Evolutionary conservation across 352 stramenopile species (phyloP).

Genomic region (Pythium vanterpoolii): DNA sequence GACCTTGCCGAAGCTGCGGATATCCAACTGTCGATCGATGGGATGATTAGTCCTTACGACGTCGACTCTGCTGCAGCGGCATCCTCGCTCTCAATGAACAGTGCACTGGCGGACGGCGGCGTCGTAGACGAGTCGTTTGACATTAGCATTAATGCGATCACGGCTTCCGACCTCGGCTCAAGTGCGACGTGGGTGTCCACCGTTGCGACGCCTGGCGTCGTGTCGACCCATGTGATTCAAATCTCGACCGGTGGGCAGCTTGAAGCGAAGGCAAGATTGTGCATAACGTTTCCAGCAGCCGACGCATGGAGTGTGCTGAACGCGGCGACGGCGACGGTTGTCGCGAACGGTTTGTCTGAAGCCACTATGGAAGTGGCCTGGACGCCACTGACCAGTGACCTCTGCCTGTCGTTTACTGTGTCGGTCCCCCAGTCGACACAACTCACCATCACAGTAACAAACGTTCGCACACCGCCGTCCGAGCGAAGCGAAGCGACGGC

Average conservation of each 20-base stretch:
- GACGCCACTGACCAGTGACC: background rate
- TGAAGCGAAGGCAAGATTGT: constrained; percentile 36
- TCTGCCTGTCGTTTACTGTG: constrained; percentile 30
- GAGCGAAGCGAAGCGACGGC: constrained; percentile 22
- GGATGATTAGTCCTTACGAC: constrained; percentile 56
- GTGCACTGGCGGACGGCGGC: constrained; percentile 35
- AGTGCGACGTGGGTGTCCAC: constrained; percentile 34
- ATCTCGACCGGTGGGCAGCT: constrained; percentile 44
- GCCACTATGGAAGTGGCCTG: constrained; percentile 4
- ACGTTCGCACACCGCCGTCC: constrained; percentile 48
- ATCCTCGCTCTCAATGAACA: constrained; percentile 28
- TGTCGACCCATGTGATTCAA: constrained; percentile 37
- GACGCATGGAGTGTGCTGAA: constrained; percentile 37
- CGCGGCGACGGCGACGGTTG: constrained; percentile 27
- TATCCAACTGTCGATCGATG: constrained; percentile 39
- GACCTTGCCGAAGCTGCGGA: constrained; percentile 32
- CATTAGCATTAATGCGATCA: constrained; percentile 44
- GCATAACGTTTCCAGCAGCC: constrained; percentile 24
- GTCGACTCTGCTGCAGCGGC: constrained; percentile 10
- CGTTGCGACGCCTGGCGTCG: constrained; percentile 43
- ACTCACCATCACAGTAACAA: constrained; percentile 34
- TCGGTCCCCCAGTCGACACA: constrained; percentile 36
- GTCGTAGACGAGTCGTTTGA: constrained; percentile 45
- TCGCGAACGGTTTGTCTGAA: background rate
- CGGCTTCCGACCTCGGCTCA: constrained; percentile 23